Evolutionary conservation across 139 green algal genomes (phyloP).

Genomic region (Chlamydomonas incerta): DNA sequence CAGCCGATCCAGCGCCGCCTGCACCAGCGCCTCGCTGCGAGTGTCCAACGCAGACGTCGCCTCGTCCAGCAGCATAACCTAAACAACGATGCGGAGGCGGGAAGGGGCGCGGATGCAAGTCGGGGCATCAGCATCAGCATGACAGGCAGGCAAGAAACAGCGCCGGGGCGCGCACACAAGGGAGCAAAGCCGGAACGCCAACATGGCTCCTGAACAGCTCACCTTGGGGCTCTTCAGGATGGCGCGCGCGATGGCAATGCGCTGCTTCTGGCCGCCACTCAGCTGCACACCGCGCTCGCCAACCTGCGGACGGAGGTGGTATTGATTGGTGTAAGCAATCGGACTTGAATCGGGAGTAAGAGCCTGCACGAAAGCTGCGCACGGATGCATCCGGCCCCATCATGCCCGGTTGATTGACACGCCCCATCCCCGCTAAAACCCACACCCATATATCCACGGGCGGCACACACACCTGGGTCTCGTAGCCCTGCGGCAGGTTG

Average conservation of each 20-base stretch:
- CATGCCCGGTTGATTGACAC: too few relatives aligned
- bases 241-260: constrained; percentile 94
- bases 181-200: too few relatives aligned
- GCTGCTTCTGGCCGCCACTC: constrained; percentile 89
- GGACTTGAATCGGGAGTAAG: too few relatives aligned
- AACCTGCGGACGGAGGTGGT: constrained; percentile 51
- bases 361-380: too few relatives aligned
- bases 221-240: constrained; percentile 84
- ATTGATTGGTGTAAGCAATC: too few relatives aligned
- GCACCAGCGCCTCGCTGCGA: constrained; percentile 72
- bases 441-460: too few relatives aligned
- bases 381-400: too few relatives aligned
- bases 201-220: not conserved
- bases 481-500: constrained; percentile 60
- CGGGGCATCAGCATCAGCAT: too few relatives aligned
- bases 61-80: constrained; percentile 69
- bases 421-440: too few relatives aligned
- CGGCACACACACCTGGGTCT: constrained; percentile 71
- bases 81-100: too few relatives aligned
- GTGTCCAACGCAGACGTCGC: constrained; percentile 92
- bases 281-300: constrained; percentile 72
- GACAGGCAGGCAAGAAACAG: too few relatives aligned
- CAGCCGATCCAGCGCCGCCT: constrained; percentile 63
- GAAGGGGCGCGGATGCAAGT: not conserved
- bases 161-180: too few relatives aligned